These are phyloP conservation scores for Pisolithus marmoratus DNA, from an alignment of 768 basidiomycete genomes.

Conservation along the genomic window DNA sequence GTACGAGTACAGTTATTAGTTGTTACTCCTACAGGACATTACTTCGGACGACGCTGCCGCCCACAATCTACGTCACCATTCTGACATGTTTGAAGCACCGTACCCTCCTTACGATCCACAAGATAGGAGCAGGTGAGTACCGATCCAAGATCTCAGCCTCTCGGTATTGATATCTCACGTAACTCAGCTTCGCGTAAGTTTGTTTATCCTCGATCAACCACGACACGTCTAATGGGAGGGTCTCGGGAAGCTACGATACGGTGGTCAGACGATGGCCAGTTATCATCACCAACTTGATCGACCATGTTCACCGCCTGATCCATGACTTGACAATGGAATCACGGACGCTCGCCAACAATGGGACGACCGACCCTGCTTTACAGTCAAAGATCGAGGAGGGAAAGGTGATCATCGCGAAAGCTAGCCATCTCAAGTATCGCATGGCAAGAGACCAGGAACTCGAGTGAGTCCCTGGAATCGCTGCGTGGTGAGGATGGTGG, in stretches of 20 bases:
- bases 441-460: conserved; percentile 69
- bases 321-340: conserved; percentile 45
- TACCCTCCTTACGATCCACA: conserved; percentile 71
- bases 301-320: conserved; percentile 59
- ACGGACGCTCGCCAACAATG: conserved; percentile 24
- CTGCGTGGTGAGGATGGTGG: not conserved
- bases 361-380: not conserved
- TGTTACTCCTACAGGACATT: too few relatives aligned
- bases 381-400: conserved; percentile 52
- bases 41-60: not conserved
- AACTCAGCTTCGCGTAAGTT: not conserved
- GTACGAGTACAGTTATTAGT: too few relatives aligned
- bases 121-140: conserved; percentile 54
- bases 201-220: not conserved
- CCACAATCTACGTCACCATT: not conserved
- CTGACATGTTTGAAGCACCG: conserved; percentile 42
- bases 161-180: not conserved
- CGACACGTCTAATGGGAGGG: not conserved
- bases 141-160: not conserved
- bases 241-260: conserved; percentile 40
- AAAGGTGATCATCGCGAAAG: conserved; percentile 61
- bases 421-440: conserved; percentile 74
- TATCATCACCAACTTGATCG: conserved; percentile 71
- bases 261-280: conserved; percentile 70
- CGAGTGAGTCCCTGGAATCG: conserved; percentile 46